A percentile compares a stretch with the other conserved stretches of the same genome.
phyloP scores from a whole-genome alignment of 345 rosid species.

The Citrus australasica region DNA sequence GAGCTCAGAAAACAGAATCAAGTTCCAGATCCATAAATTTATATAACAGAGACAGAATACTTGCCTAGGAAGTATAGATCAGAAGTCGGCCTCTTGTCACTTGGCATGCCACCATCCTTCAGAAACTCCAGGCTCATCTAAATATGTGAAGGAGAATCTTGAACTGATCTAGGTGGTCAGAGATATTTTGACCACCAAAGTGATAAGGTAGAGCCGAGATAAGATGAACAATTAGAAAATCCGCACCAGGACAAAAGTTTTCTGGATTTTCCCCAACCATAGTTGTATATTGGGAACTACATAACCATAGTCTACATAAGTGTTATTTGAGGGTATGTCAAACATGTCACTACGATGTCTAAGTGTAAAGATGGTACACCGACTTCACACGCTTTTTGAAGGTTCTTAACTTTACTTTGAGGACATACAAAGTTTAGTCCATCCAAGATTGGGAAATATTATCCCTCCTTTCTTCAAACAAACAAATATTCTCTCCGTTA shows the following conservation, averaged over 20 bases:
- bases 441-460: not conserved
- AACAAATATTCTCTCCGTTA: constrained; percentile 4
- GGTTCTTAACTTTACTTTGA: not conserved
- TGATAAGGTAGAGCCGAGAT: constrained; percentile 11
- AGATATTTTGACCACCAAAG: constrained; percentile 8
- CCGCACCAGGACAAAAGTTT: not conserved
- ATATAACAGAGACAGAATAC: constrained; percentile 41
- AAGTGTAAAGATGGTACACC: not conserved
- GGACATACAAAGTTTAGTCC: not conserved
- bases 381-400: constrained; percentile 3
- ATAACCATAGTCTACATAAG: not conserved
- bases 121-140: constrained; percentile 15
- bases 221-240: constrained; percentile 4
- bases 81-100: constrained; percentile 29
- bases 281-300: not conserved
- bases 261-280: not conserved
- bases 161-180: constrained; percentile 4
- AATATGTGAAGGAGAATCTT: constrained; percentile 23
- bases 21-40: constrained; percentile 29
- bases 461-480: not conserved
- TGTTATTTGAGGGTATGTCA: not conserved
- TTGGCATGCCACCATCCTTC: constrained; percentile 29
- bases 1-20: constrained; percentile 14
- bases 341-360: constrained; percentile 3
- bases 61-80: constrained; percentile 44